These are phyloP conservation scores for Pelargonium cotyledonis DNA, from an alignment of 441 rosid species.

Conservation along the genomic window DNA sequence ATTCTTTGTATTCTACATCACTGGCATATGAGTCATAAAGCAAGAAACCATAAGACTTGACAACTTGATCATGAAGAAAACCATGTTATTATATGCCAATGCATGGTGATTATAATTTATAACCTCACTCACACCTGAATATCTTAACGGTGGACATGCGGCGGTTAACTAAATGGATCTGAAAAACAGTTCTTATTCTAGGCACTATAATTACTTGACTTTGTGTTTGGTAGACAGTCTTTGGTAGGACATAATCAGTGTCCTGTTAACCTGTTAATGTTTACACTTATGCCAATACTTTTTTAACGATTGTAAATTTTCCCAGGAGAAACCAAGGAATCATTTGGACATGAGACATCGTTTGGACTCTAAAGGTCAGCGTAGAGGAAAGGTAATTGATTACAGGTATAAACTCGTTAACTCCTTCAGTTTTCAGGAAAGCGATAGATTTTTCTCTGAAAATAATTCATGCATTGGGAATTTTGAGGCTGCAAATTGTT, in stretches of 20 bases:
- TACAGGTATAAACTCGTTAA: slow-evolving; percentile 47
- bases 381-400: slow-evolving; percentile 83
- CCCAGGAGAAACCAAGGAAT: slow-evolving; percentile 82
- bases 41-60: background rate
- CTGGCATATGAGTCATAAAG: background rate
- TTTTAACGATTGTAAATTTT: background rate
- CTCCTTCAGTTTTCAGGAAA: slow-evolving; percentile 7
- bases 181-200: background rate
- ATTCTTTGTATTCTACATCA: background rate
- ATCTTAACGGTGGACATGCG: background rate
- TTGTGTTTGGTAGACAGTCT: background rate
- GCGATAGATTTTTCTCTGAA: background rate
- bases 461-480: background rate
- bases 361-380: slow-evolving; percentile 83
- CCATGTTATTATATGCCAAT: background rate
- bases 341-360: slow-evolving; percentile 95
- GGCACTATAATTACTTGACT: background rate
- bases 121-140: background rate
- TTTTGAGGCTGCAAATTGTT: background rate
- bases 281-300: background rate
- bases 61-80: background rate
- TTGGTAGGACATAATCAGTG: background rate
- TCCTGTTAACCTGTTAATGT: background rate
- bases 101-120: background rate
- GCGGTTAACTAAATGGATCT: background rate